phyloP scores from a whole-genome alignment of 2,329 filamentous ascomycete genomes.

The Zelopaecilomyces penicillatus region DNA sequence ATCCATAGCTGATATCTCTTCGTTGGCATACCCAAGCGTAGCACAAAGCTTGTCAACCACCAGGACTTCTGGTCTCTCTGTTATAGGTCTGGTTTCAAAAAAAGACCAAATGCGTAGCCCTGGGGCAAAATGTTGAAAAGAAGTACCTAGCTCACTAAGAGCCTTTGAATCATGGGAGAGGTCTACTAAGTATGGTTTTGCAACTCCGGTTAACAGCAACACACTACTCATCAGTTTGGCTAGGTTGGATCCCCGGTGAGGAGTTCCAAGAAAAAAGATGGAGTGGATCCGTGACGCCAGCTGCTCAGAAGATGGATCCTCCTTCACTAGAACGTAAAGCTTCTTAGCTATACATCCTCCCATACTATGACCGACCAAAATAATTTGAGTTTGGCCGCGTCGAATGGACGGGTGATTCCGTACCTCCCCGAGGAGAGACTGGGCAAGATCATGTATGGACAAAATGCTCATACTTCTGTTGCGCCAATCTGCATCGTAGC shows the following conservation, averaged over 20 bases:
- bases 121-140: slow-evolving; percentile 3
- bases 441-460: slow-evolving; percentile 2
- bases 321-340: slow-evolving; percentile 3
- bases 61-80: background rate
- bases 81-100: slow-evolving; percentile 3
- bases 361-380: slow-evolving; percentile 8
- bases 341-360: slow-evolving; percentile 4
- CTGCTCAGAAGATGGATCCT: background rate
- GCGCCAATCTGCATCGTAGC: slow-evolving; percentile 6
- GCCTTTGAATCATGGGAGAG: slow-evolving; percentile 1
- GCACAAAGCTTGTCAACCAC: slow-evolving; percentile 6
- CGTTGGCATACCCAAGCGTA: slow-evolving; percentile 6
- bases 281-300: slow-evolving; percentile 3
- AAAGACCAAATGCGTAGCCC: slow-evolving; percentile 6
- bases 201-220: slow-evolving; percentile 1
- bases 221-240: background rate
- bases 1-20: slow-evolving; percentile 4
- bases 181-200: slow-evolving; percentile 5
- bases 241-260: slow-evolving; percentile 4
- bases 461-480: background rate
- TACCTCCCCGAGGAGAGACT: slow-evolving; percentile 3
- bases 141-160: slow-evolving; percentile 1
- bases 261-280: slow-evolving; percentile 6
- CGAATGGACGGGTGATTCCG: background rate
- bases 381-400: background rate